Percentiles rank a stretch among this genome's conserved stretches.
Evolutionary conservation across 2,329 filamentous ascomycete genomes (phyloP).

Genomic region (Aschersonia sp.): DNA sequence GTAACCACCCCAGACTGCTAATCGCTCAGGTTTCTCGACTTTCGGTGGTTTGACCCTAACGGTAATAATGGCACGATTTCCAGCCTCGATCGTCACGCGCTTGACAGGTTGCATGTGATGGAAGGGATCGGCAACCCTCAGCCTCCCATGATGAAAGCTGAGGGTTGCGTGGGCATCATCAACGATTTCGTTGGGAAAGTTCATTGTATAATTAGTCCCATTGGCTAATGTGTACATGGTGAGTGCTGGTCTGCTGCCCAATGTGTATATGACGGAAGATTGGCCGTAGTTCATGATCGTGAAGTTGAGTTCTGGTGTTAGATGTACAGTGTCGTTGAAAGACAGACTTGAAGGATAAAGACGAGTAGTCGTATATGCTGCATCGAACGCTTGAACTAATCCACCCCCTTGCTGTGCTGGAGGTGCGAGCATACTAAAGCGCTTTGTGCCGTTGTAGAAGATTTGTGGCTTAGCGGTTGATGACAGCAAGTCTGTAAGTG

Average conservation of each 20-base stretch:
- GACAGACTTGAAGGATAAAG: conserved; percentile 35
- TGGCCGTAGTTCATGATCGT: not conserved
- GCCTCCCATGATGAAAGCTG: not conserved
- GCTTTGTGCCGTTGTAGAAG: conserved; percentile 19
- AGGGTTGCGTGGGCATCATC: not conserved
- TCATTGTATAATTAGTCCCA: not conserved
- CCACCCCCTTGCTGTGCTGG: conserved; percentile 34
- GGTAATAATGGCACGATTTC: not conserved
- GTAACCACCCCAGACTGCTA: not conserved
- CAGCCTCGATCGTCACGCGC: not conserved
- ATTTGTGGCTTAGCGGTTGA: conserved; percentile 25
- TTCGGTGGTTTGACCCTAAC: not conserved
- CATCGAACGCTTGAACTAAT: conserved; percentile 26
- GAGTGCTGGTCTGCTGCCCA: not conserved
- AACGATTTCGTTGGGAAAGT: not conserved
- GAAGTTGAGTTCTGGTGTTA: not conserved
- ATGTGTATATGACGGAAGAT: not conserved
- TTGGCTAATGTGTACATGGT: not conserved
- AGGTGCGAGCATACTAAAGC: conserved; percentile 21
- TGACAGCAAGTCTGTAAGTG: conserved; percentile 26
- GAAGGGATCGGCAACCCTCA: not conserved
- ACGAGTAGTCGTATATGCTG: conserved; percentile 31
- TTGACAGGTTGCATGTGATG: not conserved
- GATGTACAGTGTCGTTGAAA: conserved; percentile 36
- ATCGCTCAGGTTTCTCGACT: not conserved